Evolutionary conservation across 345 rosid genomes (phyloP).

Genomic region (Bruguiera sexangula): DNA sequence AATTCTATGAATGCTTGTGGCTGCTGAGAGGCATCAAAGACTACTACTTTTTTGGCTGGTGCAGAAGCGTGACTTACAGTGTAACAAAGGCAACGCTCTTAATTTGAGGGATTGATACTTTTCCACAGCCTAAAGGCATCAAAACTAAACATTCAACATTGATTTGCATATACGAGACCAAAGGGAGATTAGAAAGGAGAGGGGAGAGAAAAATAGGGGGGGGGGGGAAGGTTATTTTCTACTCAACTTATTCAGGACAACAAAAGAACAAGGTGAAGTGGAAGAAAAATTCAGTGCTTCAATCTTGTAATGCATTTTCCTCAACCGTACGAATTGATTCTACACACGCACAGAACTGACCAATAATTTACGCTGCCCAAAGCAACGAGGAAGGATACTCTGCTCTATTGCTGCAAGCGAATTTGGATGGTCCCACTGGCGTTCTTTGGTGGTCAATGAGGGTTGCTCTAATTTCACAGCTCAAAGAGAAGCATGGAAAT

Average conservation of each 20-base stretch:
- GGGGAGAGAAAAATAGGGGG: background rate
- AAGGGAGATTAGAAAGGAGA: background rate
- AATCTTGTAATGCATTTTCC: conserved; percentile 15
- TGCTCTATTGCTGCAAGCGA: conserved; percentile 18
- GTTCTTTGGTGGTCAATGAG: conserved; percentile 24
- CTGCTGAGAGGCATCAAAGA: too few relatives aligned
- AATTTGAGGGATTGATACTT: too few relatives aligned
- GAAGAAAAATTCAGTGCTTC: background rate
- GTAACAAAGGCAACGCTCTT: too few relatives aligned
- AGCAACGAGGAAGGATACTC: background rate
- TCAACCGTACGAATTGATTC: conserved; percentile 21
- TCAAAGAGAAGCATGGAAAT: conserved; percentile 46
- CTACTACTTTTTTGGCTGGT: too few relatives aligned
- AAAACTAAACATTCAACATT: background rate
- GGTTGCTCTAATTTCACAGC: conserved; percentile 24
- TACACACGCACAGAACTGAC: conserved; percentile 22
- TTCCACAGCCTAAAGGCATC: too few relatives aligned
- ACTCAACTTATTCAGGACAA: conserved; percentile 11
- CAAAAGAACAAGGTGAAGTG: background rate
- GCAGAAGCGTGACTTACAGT: too few relatives aligned
- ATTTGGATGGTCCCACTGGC: conserved; percentile 11
- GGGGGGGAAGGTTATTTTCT: background rate
- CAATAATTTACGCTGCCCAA: conserved; percentile 23
- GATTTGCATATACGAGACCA: background rate
- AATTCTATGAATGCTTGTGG: too few relatives aligned